Evolutionary conservation across 2,329 filamentous ascomycete species (phyloP).

Genomic region (Capronia coronata): DNA sequence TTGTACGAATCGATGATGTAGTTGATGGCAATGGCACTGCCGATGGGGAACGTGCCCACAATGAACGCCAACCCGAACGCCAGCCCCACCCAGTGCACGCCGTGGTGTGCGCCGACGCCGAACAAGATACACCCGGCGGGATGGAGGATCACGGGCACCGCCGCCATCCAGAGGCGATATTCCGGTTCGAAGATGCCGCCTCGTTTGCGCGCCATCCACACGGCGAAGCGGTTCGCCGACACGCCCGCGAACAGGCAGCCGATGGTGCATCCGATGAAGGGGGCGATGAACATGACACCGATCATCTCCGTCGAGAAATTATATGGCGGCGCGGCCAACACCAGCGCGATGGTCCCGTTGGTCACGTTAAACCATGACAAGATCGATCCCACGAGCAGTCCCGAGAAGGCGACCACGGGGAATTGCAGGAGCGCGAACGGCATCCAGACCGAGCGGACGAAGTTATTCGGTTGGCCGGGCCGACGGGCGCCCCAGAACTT

Average conservation of each 20-base stretch:
- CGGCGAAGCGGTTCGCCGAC: constrained; percentile 37
- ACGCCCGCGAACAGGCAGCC: constrained; percentile 37
- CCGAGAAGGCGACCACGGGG: constrained; percentile 37
- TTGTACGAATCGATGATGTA: constrained; percentile 39
- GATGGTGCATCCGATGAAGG: constrained; percentile 31
- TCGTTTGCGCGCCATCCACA: constrained; percentile 37
- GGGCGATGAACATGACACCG: constrained; percentile 26
- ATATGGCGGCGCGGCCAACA: constrained; percentile 34
- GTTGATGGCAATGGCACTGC: constrained; percentile 37
- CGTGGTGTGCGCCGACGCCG: constrained; percentile 40
- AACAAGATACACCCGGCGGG: constrained; percentile 35
- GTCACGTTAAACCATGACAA: constrained; percentile 37
- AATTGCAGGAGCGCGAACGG: constrained; percentile 5
- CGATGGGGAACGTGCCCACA: constrained; percentile 36
- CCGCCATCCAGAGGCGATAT: constrained; percentile 38
- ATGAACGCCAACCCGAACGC: constrained; percentile 41
- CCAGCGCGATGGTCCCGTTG: constrained; percentile 37
- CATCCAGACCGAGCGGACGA: constrained; percentile 22
- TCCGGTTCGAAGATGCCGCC: constrained; percentile 40
- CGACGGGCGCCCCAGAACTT: constrained; percentile 18
- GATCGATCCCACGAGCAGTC: constrained; percentile 35
- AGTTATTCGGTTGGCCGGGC: constrained; percentile 23
- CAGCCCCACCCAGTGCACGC: constrained; percentile 40
- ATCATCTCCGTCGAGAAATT: constrained; percentile 29
- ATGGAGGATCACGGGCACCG: constrained; percentile 33